Conservation (phyloP, 2,329 filamentous ascomycete species). For the Aspergillus flavus region DNA sequence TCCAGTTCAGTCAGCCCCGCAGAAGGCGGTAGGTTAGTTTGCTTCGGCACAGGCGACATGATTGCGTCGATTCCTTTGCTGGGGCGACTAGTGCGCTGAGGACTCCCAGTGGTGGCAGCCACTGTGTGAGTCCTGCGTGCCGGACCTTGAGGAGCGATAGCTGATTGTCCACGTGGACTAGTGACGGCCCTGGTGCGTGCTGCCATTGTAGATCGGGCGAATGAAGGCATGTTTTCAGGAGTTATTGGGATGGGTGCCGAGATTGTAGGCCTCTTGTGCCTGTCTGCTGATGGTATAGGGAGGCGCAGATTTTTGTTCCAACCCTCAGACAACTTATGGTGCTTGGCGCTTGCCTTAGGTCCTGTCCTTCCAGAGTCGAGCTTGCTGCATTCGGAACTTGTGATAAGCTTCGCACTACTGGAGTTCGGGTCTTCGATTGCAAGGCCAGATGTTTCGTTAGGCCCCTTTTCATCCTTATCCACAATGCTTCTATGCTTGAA, state of each 20-base stretch:
- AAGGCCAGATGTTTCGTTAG: background rate
- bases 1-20: background rate
- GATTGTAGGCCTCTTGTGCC: background rate
- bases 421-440: constrained; percentile 4
- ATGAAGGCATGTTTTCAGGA: constrained; percentile 15
- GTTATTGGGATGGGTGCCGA: background rate
- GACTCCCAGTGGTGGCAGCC: constrained; percentile 23
- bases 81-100: constrained; percentile 11
- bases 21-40: background rate
- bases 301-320: constrained; percentile 18
- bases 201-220: constrained; percentile 21
- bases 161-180: background rate
- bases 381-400: background rate
- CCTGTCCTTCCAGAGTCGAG: constrained; percentile 7
- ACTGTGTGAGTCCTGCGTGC: constrained; percentile 12
- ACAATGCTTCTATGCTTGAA: constrained; percentile 17
- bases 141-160: constrained; percentile 7
- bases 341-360: constrained; percentile 8
- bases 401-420: background rate
- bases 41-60: background rate
- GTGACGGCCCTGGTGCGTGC: constrained; percentile 19
- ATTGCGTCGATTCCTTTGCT: background rate
- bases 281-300: constrained; percentile 7
- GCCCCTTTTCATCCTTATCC: constrained; percentile 14
- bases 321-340: constrained; percentile 14